Conservation (phyloP, 2,329 filamentous ascomycete genomes). For the Scedosporium apiospermum region DNA sequence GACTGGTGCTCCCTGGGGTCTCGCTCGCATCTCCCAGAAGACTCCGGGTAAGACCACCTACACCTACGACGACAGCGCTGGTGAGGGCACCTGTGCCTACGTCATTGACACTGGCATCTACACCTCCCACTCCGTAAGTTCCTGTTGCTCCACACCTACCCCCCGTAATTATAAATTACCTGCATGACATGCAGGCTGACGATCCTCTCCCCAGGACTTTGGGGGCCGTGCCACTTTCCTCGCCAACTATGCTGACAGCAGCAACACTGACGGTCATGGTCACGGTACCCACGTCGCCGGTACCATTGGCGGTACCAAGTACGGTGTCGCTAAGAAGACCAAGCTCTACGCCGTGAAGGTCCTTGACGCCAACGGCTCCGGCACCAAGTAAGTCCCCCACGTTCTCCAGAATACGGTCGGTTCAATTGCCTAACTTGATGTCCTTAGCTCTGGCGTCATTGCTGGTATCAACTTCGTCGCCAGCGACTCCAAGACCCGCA, state of each 20-base stretch:
- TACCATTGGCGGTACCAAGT: slow-evolving; percentile 5
- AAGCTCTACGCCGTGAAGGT: slow-evolving; percentile 37
- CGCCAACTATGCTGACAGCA: slow-evolving; percentile 12
- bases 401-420: too few species aligned
- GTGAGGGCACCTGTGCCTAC: slow-evolving; percentile 35
- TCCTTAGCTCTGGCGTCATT: slow-evolving; percentile 31
- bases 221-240: slow-evolving; percentile 23
- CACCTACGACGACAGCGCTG: slow-evolving; percentile 30
- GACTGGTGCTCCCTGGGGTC: slow-evolving; percentile 29
- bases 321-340: slow-evolving; percentile 30
- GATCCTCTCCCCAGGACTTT: slow-evolving; percentile 15
- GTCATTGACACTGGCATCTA: slow-evolving; percentile 47
- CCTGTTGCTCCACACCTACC: too few species aligned
- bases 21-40: slow-evolving; percentile 34
- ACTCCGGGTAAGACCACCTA: slow-evolving; percentile 25
- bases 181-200: too few species aligned
- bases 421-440: slow-evolving; percentile 21
- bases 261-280: slow-evolving; percentile 21
- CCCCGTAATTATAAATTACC: too few species aligned
- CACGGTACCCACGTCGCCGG: slow-evolving; percentile 30
- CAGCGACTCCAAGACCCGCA: slow-evolving; percentile 29
- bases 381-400: slow-evolving; percentile 10
- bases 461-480: slow-evolving; percentile 32
- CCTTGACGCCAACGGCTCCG: slow-evolving; percentile 20
- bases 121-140: slow-evolving; percentile 30